phyloP scores from a whole-genome alignment of 805 yeast genomes.

The Suhomyces canberraensis region DNA sequence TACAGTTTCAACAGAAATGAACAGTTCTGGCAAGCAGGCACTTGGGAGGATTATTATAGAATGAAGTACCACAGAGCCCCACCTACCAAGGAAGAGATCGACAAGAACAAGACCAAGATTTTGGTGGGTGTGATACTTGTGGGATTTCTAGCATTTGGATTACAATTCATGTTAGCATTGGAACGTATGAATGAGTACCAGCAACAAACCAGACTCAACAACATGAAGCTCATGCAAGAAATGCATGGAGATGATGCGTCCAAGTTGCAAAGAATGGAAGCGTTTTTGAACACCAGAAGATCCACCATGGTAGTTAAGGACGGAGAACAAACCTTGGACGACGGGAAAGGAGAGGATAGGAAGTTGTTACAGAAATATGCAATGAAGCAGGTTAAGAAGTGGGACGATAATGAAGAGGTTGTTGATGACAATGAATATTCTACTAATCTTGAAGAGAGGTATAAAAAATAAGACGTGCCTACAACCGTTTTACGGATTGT shows the following conservation, averaged over 20 bases:
- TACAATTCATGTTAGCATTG: conserved; percentile 40
- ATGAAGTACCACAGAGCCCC: conserved; percentile 36
- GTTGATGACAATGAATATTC: conserved; percentile 28
- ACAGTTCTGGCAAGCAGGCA: conserved; percentile 58
- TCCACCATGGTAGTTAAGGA: conserved; percentile 20
- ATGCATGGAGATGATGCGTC: conserved; percentile 27
- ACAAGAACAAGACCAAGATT: conserved; percentile 43
- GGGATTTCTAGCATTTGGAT: conserved; percentile 33
- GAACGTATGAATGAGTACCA: conserved; percentile 33
- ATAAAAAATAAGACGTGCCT: conserved; percentile 54
- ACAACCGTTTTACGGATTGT: conserved; percentile 48
- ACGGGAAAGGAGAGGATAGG: conserved; percentile 12
- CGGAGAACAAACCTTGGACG: conserved; percentile 8
- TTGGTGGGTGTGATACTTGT: conserved; percentile 39
- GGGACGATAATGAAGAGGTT: conserved; percentile 10
- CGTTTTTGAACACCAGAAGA: conserved; percentile 33
- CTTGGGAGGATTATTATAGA: conserved; percentile 60
- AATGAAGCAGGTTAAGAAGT: conserved; percentile 19
- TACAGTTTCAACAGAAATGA: conserved; percentile 34
- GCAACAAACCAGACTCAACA: conserved; percentile 22
- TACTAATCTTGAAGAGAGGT: conserved; percentile 31
- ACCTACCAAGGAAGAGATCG: conserved; percentile 38
- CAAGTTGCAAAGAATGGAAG: conserved; percentile 29
- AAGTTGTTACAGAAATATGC: conserved; percentile 33
- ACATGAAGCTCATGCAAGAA: conserved; percentile 28